These are phyloP conservation scores for Glycine soja DNA, from an alignment of 306 rosid species.

Conservation along the genomic window DNA sequence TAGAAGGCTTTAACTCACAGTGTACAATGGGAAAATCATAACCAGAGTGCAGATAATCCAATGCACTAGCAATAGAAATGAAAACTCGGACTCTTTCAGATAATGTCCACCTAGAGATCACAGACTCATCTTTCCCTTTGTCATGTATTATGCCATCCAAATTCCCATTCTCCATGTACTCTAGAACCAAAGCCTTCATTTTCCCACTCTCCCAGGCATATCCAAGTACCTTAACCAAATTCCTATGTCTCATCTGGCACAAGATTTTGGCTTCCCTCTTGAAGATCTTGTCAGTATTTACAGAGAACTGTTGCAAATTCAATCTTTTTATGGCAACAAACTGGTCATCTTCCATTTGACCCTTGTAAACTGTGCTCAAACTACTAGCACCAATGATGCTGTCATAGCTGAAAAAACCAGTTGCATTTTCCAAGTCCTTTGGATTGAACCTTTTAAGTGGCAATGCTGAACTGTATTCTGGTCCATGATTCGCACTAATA, in stretches of 20 bases:
- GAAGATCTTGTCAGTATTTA: conserved; percentile 71
- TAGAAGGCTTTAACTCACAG: conserved; percentile 93
- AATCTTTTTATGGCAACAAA: conserved; percentile 70
- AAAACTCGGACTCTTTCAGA: conserved; percentile 61
- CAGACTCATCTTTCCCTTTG: conserved; percentile 47
- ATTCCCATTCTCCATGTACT: conserved; percentile 83
- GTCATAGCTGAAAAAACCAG: conserved; percentile 59
- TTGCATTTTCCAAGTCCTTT: conserved; percentile 72
- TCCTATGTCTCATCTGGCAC: conserved; percentile 80
- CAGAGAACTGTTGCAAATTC: conserved; percentile 73
- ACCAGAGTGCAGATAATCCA: conserved; percentile 86
- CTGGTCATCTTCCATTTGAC: conserved; percentile 63
- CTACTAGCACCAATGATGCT: conserved; percentile 72
- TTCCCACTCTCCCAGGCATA: conserved; percentile 89
- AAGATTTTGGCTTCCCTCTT: conserved; percentile 73
- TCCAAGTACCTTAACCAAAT: conserved; percentile 84
- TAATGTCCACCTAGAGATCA: conserved; percentile 62
- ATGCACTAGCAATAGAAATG: conserved; percentile 71
- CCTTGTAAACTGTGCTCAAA: conserved; percentile 88
- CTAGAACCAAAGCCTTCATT: conserved; percentile 81
- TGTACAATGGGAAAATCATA: conserved; percentile 80
- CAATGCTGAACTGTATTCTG: conserved; percentile 46
- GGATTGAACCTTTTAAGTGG: conserved; percentile 68
- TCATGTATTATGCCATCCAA: conserved; percentile 75
- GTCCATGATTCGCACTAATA: conserved; percentile 52